These are phyloP conservation scores for Fusarium sarcochroum DNA, from an alignment of 2,329 filamentous ascomycete species.

Conservation along the genomic window DNA sequence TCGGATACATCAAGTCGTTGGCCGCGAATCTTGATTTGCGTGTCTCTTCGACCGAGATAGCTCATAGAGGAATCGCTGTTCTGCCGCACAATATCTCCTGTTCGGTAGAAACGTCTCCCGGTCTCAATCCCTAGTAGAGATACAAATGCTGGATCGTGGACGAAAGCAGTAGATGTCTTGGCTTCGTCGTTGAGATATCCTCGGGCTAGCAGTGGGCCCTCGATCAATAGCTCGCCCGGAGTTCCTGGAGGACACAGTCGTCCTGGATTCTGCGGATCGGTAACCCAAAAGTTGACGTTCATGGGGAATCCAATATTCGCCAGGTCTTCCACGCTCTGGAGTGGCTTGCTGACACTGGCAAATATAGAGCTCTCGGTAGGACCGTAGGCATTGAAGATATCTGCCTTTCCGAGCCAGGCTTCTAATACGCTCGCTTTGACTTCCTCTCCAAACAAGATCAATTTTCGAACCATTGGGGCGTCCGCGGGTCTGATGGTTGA, in stretches of 20 bases:
- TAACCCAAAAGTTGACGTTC: constrained; percentile 4
- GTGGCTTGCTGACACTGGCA: too few species aligned
- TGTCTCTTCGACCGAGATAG: not conserved
- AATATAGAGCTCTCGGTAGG: too few species aligned
- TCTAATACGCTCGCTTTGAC: too few species aligned
- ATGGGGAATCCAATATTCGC: not conserved
- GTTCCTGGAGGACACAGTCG: constrained; percentile 1
- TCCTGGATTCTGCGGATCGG: constrained; percentile 5
- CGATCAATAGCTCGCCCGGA: constrained; percentile 11
- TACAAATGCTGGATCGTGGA: not conserved
- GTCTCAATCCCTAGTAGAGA: not conserved
- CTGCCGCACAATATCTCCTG: constrained; percentile 1
- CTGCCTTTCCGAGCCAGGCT: too few species aligned
- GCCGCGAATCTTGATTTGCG: constrained; percentile 15
- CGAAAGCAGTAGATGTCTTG: constrained; percentile 6
- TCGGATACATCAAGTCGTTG: constrained; percentile 5
- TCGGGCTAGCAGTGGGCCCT: constrained; percentile 12
- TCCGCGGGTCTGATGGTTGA: not conserved
- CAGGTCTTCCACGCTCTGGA: not conserved
- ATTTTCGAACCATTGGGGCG: too few species aligned
- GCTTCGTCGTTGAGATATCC: constrained; percentile 9
- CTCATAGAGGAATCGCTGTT: not conserved
- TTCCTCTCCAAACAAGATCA: too few species aligned
- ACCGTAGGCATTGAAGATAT: too few species aligned
- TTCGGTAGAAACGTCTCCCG: constrained; percentile 5